Percentiles rank a stretch among this genome's conserved stretches.
Conservation (phyloP, 768 basidiomycete species). For the Trametes gibbosa region DNA sequence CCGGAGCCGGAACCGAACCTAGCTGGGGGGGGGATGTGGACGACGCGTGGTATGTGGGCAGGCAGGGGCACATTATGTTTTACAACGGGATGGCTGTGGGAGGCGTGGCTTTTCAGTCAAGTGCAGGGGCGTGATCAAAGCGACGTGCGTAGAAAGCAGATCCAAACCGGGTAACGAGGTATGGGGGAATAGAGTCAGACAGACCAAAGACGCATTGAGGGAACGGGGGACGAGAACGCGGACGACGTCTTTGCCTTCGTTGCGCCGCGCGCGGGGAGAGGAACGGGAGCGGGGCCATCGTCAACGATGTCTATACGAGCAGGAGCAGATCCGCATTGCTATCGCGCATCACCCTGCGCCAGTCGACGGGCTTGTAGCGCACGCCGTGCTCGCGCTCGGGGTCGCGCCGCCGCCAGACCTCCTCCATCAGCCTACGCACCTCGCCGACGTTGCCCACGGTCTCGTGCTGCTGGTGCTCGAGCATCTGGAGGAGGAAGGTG, state of each 20-base stretch:
- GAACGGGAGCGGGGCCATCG: neutral
- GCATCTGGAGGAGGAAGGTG: constrained; percentile 39
- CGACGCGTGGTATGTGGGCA: constrained; percentile 4
- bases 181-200: neutral
- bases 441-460: constrained; percentile 65
- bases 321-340: constrained; percentile 43
- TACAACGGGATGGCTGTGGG: constrained; percentile 13
- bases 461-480: constrained; percentile 48
- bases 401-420: constrained; percentile 53
- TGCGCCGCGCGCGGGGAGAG: no score
- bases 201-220: neutral
- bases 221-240: neutral
- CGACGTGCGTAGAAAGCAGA: neutral
- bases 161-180: neutral
- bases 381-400: constrained; percentile 22
- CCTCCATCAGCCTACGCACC: constrained; percentile 50
- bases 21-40: neutral
- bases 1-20: neutral
- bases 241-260: no score
- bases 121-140: constrained; percentile 5
- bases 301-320: constrained; percentile 47
- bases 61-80: constrained; percentile 5
- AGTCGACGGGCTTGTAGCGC: constrained; percentile 45
- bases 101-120: constrained; percentile 6
- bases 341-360: constrained; percentile 56